Percentiles rank a stretch among this genome's conserved stretches.
phyloP scores from a whole-genome alignment of 306 rosid genomes.

The Cicer pinnatifidum region DNA sequence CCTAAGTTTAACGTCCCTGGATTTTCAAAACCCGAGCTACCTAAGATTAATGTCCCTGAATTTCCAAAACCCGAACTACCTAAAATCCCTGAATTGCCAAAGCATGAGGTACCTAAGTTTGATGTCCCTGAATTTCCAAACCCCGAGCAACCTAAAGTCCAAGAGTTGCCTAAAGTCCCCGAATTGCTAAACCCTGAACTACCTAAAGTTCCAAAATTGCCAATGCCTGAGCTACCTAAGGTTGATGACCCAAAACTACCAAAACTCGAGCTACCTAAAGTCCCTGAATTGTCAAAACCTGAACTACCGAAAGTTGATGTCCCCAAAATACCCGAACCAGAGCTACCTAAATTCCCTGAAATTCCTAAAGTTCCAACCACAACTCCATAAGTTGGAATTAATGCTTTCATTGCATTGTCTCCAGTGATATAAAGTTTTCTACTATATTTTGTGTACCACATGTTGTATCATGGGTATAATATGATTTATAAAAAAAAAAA shows the following conservation, averaged over 20 bases:
- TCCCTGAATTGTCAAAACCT: not conserved
- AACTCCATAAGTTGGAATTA: too few species aligned
- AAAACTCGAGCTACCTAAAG: not conserved
- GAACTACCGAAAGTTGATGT: not conserved
- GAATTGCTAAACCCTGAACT: not conserved
- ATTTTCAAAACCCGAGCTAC: not conserved
- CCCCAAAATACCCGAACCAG: not conserved
- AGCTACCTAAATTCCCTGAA: not conserved
- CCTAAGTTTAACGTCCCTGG: not conserved
- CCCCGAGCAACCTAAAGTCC: not conserved
- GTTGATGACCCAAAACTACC: not conserved
- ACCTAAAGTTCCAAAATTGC: not conserved
- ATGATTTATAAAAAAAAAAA: not conserved
- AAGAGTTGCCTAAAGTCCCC: not conserved
- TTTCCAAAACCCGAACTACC: not conserved
- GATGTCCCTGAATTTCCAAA: not conserved
- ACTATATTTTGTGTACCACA: too few species aligned
- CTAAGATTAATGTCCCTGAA: not conserved
- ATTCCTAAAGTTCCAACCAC: not conserved
- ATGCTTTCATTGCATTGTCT: too few species aligned
- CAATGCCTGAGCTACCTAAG: not conserved
- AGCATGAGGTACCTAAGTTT: not conserved
- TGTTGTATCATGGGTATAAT: too few species aligned
- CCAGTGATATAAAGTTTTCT: too few species aligned
- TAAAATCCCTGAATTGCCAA: not conserved